Base-by-base conservation (phyloP, 1,284 basidiomycete genomes). In the Cerioporus squamosus region DNA sequence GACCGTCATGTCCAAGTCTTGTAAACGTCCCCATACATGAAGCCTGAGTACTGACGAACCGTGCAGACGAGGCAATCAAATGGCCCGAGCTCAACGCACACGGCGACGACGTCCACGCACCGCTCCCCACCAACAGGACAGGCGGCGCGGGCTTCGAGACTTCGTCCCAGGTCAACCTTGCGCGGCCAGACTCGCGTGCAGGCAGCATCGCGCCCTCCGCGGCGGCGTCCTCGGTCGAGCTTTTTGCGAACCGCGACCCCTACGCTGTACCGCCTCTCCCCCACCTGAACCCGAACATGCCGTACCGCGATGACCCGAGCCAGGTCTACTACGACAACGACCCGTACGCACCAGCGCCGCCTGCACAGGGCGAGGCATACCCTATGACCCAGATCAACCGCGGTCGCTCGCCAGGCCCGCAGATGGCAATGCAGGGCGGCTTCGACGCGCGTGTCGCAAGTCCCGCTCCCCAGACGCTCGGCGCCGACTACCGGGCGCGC, bases 251-350 rank as follows among this genome's bases (percentile, higher is more conserved):
- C 20, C 66, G 68, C 26, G 90, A 93, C 66, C 90, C 91, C 3
- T 93, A 93, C 71, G 89, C 90, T 14, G 86, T 92, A 2, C 90
- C 90, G 5, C 90, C 90, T n/a, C 78, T 92, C n/a, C 90, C 90
- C 9, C 89, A 91, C 62, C 74, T 90, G 44, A 90, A 92, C 71
- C 90, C 90, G 14, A 88, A 82, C 68, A 68, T 69, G 66, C 87
- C 89, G 0, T 93, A 93, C 70, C 81, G 72, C 59, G 90, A 93
- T 66, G 89, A 92, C 60, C 88, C 90, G 1, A 72, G 66, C 44
- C 69, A 74, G 71, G 78, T 70, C 3, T 90, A 83, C 71, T 93
- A 93, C 68, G 90, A 70, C 57, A 50, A 92, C 68, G 68, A 92
- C 70, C 91, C 91, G 18, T 93, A 93, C 70, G 81, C 81, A 18